These are phyloP conservation scores for Yamadazyma philogaea DNA, from an alignment of 805 yeast genomes.

Conservation along the genomic window DNA sequence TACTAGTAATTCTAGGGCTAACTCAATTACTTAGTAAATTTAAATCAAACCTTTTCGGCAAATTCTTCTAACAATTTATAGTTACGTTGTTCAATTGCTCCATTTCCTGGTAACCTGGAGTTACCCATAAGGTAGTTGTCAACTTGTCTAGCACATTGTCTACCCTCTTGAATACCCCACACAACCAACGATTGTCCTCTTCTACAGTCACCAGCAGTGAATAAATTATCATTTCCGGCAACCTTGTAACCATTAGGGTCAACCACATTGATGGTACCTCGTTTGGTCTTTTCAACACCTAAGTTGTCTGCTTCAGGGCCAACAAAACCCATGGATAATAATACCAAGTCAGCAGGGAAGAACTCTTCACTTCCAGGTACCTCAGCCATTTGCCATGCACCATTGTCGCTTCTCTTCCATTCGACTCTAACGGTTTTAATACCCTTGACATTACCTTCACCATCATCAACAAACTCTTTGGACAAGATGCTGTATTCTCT, in stretches of 20 bases:
- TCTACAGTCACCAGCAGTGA: slow-evolving; percentile 98
- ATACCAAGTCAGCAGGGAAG: slow-evolving; percentile 91
- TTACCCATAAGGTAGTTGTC: slow-evolving; percentile 75
- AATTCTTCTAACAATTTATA: slow-evolving; percentile 73
- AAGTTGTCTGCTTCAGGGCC: slow-evolving; percentile 90
- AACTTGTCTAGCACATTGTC: slow-evolving; percentile 96
- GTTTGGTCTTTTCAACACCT: slow-evolving; percentile 62
- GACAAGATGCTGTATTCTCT: slow-evolving; percentile 94
- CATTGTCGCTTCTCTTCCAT: slow-evolving; percentile 93
- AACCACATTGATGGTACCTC: slow-evolving; percentile 78
- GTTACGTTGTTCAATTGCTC: slow-evolving; percentile 85
- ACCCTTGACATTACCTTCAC: slow-evolving; percentile 90
- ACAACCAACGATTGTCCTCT: slow-evolving; percentile 97
- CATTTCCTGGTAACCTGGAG: slow-evolving; percentile 88
- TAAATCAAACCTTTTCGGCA: slow-evolving; percentile 44
- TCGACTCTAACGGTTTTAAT: slow-evolving; percentile 96
- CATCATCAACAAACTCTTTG: slow-evolving; percentile 94
- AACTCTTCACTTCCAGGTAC: slow-evolving; percentile 91
- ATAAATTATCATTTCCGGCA: slow-evolving; percentile 56
- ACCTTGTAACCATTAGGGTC: slow-evolving; percentile 67
- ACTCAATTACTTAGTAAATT: background rate
- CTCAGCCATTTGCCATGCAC: slow-evolving; percentile 99
- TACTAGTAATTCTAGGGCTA: slow-evolving; percentile 5
- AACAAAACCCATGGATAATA: slow-evolving; percentile 94
- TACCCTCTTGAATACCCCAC: slow-evolving; percentile 99